Conservation (phyloP, 2,329 filamentous ascomycete species). For the Colletotrichum chrysophilum region DNA sequence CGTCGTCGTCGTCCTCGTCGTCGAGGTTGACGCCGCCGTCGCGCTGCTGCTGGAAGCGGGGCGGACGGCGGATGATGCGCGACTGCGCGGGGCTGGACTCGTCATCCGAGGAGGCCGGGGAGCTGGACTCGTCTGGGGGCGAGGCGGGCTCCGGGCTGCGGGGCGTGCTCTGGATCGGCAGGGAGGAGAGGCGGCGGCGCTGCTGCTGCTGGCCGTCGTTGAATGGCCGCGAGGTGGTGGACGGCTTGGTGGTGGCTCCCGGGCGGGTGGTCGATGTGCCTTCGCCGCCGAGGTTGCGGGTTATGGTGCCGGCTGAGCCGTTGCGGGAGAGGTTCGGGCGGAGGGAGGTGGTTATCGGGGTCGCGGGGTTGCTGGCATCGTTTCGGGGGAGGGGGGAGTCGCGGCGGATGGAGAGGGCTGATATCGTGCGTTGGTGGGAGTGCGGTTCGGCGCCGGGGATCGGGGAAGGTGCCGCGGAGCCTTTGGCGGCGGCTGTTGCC, state of each 20-base stretch:
- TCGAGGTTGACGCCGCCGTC: conserved; percentile 19
- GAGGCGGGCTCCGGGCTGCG: conserved; percentile 28
- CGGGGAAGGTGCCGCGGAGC: conserved; percentile 63
- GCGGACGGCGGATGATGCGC: conserved; percentile 64
- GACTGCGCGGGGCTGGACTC: conserved; percentile 61
- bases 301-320: conserved; percentile 49
- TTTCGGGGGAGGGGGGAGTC: conserved; percentile 59
- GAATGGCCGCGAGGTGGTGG: conserved; percentile 22
- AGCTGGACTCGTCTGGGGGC: conserved; percentile 42
- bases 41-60: conserved; percentile 49
- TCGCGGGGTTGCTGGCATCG: conserved; percentile 49
- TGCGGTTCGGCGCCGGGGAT: conserved; percentile 54
- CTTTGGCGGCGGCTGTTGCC: conserved; percentile 63
- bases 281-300: conserved; percentile 30
- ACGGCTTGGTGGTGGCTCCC: conserved; percentile 11
- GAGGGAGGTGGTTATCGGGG: conserved; percentile 45
- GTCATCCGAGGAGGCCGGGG: conserved; percentile 48
- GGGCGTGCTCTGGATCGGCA: conserved; percentile 41
- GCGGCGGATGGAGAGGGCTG: conserved; percentile 61
- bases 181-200: conserved; percentile 49
- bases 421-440: conserved; percentile 48
- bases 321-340: conserved; percentile 53
- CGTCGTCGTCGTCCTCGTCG: conserved; percentile 58
- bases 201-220: conserved; percentile 33
- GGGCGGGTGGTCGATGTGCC: conserved; percentile 31